These are phyloP conservation scores for Entomortierella chlamydospora DNA, from an alignment of 192 early-diverging fungal genomes.

Conservation along the genomic window DNA sequence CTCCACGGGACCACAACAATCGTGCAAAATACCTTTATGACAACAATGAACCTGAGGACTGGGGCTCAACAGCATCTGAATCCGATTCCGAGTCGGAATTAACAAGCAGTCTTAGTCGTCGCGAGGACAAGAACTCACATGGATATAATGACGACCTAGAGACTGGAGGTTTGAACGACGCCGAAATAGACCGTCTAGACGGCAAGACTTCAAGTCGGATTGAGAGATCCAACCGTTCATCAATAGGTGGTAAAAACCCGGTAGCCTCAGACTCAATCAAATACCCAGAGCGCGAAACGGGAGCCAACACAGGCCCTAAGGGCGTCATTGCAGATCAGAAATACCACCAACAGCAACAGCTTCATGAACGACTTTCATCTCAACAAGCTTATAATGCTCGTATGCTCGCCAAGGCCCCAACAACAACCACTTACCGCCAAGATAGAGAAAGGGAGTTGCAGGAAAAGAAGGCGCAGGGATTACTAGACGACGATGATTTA, in stretches of 20 bases:
- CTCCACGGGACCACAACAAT: slow-evolving; percentile 12
- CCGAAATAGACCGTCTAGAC: slow-evolving; percentile 31
- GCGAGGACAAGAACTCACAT: not conserved
- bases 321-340: slow-evolving; percentile 67
- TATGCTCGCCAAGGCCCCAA: slow-evolving; percentile 58
- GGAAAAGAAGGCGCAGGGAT: slow-evolving; percentile 24
- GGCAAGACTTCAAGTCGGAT: slow-evolving; percentile 40
- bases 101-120: no score
- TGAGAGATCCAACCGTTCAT: not conserved
- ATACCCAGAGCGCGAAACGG: slow-evolving; percentile 43
- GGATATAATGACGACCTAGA: slow-evolving; percentile 27
- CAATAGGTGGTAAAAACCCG: not conserved
- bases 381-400: slow-evolving; percentile 56
- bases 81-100: slow-evolving; percentile 9
- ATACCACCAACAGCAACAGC: slow-evolving; percentile 54
- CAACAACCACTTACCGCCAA: slow-evolving; percentile 60
- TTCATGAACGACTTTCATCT: slow-evolving; percentile 30
- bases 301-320: slow-evolving; percentile 67
- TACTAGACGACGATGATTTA: slow-evolving; percentile 25
- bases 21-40: slow-evolving; percentile 27
- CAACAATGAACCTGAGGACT: slow-evolving; percentile 18
- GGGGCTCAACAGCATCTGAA: slow-evolving; percentile 26
- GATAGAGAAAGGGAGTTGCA: slow-evolving; percentile 36
- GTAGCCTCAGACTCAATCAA: not conserved
- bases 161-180: slow-evolving; percentile 31